Evolutionary conservation across 257 asterid genomes (phyloP).

Genomic region (Plantago major): DNA sequence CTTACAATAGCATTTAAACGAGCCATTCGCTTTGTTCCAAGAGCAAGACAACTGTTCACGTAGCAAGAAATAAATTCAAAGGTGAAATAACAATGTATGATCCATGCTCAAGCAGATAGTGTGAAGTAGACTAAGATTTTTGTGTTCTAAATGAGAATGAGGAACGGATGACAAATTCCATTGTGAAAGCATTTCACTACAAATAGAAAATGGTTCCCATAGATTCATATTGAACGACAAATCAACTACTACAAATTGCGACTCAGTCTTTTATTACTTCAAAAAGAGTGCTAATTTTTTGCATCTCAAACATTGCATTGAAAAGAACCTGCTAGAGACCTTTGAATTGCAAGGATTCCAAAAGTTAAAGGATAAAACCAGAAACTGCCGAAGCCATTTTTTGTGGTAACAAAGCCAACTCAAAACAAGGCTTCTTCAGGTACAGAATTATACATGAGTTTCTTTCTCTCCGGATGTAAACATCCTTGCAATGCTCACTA

Average conservation of each 20-base stretch:
- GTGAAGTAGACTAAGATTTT: too few relatives aligned
- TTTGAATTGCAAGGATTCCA: constrained; percentile 3
- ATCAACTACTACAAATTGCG: too few relatives aligned
- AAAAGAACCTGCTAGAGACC: too few relatives aligned
- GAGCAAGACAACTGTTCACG: constrained; percentile 83
- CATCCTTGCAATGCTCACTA: constrained; percentile 9
- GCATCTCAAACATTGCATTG: too few relatives aligned
- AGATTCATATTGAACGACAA: too few relatives aligned
- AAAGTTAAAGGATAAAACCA: not conserved
- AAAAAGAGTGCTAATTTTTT: too few relatives aligned
- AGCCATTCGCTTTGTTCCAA: constrained; percentile 98
- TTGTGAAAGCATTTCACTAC: too few relatives aligned
- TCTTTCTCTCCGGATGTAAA: constrained; percentile 11
- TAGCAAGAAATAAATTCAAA: constrained; percentile 6
- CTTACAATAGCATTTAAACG: constrained; percentile 98
- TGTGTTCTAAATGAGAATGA: too few relatives aligned
- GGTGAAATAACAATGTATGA: not conserved
- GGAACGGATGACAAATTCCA: too few relatives aligned
- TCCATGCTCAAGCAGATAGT: too few relatives aligned
- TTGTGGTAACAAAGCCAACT: not conserved
- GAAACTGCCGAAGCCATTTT: constrained; percentile 9
- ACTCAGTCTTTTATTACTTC: too few relatives aligned
- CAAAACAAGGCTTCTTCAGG: constrained; percentile 9
- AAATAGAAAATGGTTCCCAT: too few relatives aligned
- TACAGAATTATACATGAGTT: constrained; percentile 6